Percentiles rank a stretch among this genome's conserved stretches.
Conservation (phyloP, 768 basidiomycete genomes). For the Lactarius vividus region DNA sequence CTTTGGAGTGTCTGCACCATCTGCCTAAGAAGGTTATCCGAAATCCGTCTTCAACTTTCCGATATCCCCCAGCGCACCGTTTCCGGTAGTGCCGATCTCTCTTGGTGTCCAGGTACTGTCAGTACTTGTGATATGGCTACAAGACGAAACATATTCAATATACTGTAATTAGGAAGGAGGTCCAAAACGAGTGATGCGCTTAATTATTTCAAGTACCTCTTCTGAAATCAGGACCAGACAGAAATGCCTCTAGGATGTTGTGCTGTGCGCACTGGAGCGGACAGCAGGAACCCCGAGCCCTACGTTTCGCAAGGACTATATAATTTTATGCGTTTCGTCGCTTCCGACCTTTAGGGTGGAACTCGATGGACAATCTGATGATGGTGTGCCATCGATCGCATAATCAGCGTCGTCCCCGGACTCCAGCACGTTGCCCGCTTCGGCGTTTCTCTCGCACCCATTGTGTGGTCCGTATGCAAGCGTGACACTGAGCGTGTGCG, state of each 20-base stretch:
- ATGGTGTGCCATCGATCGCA: not conserved
- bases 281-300: not conserved
- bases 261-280: no score
- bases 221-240: not conserved
- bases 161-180: no score
- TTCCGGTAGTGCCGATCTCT: no score
- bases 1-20: no score
- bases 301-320: not conserved
- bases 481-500: slow-evolving; percentile 7
- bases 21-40: no score
- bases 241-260: not conserved
- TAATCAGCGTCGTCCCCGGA: not conserved
- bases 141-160: no score
- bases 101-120: no score
- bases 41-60: no score
- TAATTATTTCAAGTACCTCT: no score
- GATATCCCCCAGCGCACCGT: no score
- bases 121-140: no score
- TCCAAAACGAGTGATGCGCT: no score
- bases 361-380: not conserved
- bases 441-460: not conserved
- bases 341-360: not conserved
- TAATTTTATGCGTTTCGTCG: not conserved
- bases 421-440: not conserved
- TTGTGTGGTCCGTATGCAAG: not conserved